Conservation (phyloP, 768 basidiomycete genomes). For the Glaciozyma martinii region DNA sequence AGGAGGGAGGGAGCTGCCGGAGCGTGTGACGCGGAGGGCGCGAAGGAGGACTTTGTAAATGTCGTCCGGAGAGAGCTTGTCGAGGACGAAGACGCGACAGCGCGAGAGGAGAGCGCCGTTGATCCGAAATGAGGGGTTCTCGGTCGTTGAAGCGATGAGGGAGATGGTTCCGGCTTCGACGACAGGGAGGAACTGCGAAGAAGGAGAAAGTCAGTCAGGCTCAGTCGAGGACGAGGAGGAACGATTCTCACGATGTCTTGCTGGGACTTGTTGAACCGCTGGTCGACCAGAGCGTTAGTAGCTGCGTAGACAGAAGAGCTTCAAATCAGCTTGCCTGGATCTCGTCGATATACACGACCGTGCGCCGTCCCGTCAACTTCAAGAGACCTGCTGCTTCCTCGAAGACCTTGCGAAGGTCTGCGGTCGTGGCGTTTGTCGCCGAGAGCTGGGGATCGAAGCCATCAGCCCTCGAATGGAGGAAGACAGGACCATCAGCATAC, state of each 20-base stretch:
- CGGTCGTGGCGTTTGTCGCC: constrained; percentile 42
- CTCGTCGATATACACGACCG: constrained; percentile 72
- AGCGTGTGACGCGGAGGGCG: constrained; percentile 39
- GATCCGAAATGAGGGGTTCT: constrained; percentile 67
- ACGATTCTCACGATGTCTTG: constrained; percentile 40
- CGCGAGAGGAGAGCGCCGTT: constrained; percentile 31
- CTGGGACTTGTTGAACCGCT: constrained; percentile 57
- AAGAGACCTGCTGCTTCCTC: constrained; percentile 65
- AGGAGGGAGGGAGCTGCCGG: not conserved
- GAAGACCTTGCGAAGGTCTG: constrained; percentile 62
- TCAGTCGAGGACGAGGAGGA: constrained; percentile 37
- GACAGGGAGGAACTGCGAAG: constrained; percentile 55
- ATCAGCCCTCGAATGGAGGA: not conserved
- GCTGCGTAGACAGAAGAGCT: not conserved
- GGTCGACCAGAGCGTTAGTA: not conserved
- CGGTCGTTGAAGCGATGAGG: constrained; percentile 61
- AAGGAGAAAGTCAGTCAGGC: constrained; percentile 33
- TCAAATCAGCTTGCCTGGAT: constrained; percentile 48
- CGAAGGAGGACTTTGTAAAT: constrained; percentile 53
- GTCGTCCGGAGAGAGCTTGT: constrained; percentile 57
- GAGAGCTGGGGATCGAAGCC: constrained; percentile 9
- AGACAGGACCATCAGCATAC: constrained; percentile 45
- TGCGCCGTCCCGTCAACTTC: constrained; percentile 55
- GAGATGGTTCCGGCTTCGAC: constrained; percentile 70
- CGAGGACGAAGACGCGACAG: constrained; percentile 61